Evolutionary conservation across 2,329 filamentous ascomycete species (phyloP), one percentile per base, ranked within the genome.

Genomic region (Sarocladiaceae sp.): DNA sequence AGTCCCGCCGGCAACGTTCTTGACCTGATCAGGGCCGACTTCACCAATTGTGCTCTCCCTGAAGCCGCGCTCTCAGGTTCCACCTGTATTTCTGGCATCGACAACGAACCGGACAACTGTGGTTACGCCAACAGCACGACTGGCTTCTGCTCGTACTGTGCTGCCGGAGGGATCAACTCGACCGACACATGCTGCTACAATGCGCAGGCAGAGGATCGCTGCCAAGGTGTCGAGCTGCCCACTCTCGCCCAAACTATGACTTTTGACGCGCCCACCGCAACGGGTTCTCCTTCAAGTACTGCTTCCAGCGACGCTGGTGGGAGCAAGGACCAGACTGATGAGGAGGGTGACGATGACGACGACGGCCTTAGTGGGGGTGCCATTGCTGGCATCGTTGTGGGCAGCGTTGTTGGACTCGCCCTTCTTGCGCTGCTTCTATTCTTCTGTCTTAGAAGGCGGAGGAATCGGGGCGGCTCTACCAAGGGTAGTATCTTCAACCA

Each of bases 151-250:
- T 80, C 83, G 4, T 96, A 93, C 63, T 98, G 93, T 63, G 76
- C 78, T 33, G 73, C 81, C 6, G 91, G 86, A 55, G 89, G 90
- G 21, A 79, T 83, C 50, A 97, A 97, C 64, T 85, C 88, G 9
- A 97, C 91, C 42, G 91, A 97, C 62, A 94, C 90, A 3, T 98
- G 93, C 70, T 98, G 93, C 64, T 83, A 89, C 57, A 88, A 81
- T 55, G 82, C 90, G 4, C 74, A 88, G 49, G 82, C 84, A n/a
- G 77, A 87, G 47, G 67, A 68, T 20, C 78, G 82, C 50, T 98
- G 93, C 62, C 67, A 77, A 41, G 78, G 78, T 42, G 85, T 98
- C n/a, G 71, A 76, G 20, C 70, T 98, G 6, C 93, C 93, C 0
- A 79, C 80, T 1, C 83, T 89, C 39, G 80, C 81, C 12, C 76